A percentile compares a stretch with the other conserved stretches of the same genome.
Evolutionary conservation across 2,329 filamentous ascomycete species (phyloP).

Genomic region (Aspergillus carbonarius): DNA sequence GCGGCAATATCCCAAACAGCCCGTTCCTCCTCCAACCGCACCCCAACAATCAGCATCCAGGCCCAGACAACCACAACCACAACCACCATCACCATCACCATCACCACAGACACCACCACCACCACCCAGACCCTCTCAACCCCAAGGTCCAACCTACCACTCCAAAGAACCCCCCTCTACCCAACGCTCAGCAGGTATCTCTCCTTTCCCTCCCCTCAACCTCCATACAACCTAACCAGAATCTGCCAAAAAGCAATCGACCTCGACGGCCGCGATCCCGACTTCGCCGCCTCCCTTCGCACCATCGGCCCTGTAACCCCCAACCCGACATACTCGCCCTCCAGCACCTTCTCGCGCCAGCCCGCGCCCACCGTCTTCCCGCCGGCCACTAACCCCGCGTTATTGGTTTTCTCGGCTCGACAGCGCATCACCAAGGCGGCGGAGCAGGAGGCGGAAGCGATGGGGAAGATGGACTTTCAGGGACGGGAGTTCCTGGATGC

Average conservation of each 20-base stretch:
- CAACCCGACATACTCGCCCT: slow-evolving; percentile 56
- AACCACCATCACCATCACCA: slow-evolving; percentile 3
- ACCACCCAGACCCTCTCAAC: neutral
- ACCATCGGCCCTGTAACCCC: slow-evolving; percentile 59
- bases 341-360: slow-evolving; percentile 48
- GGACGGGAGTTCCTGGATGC: slow-evolving; percentile 52
- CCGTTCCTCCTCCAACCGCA: slow-evolving; percentile 33
- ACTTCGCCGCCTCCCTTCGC: slow-evolving; percentile 78
- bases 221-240: neutral
- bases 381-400: slow-evolving; percentile 51
- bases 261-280: slow-evolving; percentile 60
- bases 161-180: neutral
- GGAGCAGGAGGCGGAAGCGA: slow-evolving; percentile 54
- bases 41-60: slow-evolving; percentile 33
- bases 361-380: slow-evolving; percentile 36
- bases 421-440: slow-evolving; percentile 52
- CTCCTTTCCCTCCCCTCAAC: neutral
- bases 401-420: slow-evolving; percentile 54
- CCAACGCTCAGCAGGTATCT: slow-evolving; percentile 12
- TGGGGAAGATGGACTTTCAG: slow-evolving; percentile 40
- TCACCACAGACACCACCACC: neutral
- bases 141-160: slow-evolving; percentile 4
- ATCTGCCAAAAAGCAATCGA: slow-evolving; percentile 50
- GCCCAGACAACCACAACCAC: slow-evolving; percentile 31
- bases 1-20: slow-evolving; percentile 57